phyloP scores from a whole-genome alignment of 2,329 filamentous ascomycete species.

The Penicillium vulpinum region DNA sequence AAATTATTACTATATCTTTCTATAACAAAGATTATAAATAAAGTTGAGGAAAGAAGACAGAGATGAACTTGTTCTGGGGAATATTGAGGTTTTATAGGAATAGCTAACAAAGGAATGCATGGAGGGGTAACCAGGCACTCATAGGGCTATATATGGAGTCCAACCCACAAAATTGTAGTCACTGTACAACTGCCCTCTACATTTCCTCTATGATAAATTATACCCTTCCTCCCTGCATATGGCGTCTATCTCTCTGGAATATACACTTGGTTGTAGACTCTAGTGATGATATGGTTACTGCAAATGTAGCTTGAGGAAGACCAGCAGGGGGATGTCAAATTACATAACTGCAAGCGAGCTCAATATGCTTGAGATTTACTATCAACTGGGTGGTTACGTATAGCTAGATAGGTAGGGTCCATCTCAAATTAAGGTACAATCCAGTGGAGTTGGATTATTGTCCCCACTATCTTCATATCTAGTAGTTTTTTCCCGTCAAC shows the following conservation, averaged over 20 bases:
- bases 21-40: neutral
- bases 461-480: neutral
- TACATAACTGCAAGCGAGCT: neutral
- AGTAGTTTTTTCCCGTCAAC: neutral
- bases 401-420: too few species aligned
- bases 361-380: too few species aligned
- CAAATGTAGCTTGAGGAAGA: neutral
- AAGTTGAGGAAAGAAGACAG: neutral
- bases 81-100: neutral
- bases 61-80: neutral
- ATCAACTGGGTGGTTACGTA: too few species aligned
- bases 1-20: neutral
- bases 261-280: neutral
- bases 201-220: neutral
- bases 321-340: neutral
- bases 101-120: neutral
- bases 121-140: neutral
- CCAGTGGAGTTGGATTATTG: neutral
- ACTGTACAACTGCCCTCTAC: neutral
- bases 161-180: neutral
- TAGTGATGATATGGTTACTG: too few species aligned
- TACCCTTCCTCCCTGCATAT: neutral
- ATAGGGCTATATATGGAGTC: neutral
- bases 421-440: neutral
- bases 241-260: neutral